A percentile compares a stretch with the other conserved stretches of the same genome.
Conservation (phyloP, 139 green algal species). For the Ettlia oleoabundans region DNA sequence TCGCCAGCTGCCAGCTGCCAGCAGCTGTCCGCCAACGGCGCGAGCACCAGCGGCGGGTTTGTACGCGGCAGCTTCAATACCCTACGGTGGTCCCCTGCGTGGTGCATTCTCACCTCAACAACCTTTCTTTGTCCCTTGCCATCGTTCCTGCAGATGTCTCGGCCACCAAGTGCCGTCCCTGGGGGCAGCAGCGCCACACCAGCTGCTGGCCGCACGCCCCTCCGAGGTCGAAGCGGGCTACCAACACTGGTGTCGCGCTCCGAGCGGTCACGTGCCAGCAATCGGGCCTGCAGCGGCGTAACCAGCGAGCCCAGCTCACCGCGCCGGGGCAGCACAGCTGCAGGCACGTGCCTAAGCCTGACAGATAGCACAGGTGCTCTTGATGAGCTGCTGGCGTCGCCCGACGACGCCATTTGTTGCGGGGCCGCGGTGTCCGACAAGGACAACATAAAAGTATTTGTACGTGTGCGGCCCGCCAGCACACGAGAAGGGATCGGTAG, state of each 20-base stretch:
- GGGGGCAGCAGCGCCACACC: background rate
- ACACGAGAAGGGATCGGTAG: conserved; percentile 11
- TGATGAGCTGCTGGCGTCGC: background rate
- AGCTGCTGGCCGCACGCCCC: background rate
- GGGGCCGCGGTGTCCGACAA: background rate
- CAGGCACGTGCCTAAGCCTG: background rate
- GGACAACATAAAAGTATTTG: conserved; percentile 47
- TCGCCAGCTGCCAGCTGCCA: background rate
- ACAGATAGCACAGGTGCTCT: background rate
- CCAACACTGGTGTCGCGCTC: background rate
- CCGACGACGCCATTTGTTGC: background rate
- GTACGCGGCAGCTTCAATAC: too few species aligned
- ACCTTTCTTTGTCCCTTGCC: background rate
- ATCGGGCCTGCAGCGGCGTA: background rate
- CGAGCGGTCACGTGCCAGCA: background rate
- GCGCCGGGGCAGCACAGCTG: background rate
- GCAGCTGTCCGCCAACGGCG: background rate
- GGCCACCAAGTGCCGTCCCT: background rate
- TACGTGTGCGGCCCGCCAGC: conserved; percentile 52
- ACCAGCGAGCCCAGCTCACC: conserved; percentile 17
- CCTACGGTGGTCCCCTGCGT: too few species aligned
- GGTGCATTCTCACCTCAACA: too few species aligned
- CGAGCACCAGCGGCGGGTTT: background rate
- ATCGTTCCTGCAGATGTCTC: background rate
- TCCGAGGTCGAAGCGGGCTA: background rate